Evolutionary conservation across 2,329 filamentous ascomycete species (phyloP).

Genomic region (Beauveria medogensis): DNA sequence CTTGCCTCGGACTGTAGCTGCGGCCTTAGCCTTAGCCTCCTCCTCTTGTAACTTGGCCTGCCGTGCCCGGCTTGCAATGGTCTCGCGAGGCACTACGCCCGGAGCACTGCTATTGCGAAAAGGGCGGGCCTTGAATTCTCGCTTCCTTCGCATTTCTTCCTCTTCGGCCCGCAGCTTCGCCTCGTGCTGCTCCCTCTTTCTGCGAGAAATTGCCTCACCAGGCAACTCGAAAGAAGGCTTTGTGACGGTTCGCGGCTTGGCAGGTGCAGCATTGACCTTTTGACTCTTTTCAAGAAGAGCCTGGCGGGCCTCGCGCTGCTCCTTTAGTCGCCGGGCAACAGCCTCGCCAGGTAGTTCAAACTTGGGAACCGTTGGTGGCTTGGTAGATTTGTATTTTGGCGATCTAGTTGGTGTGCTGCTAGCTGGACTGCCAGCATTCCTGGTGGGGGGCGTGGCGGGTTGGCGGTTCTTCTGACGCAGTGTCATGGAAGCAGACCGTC

Average conservation of each 20-base stretch:
- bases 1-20: slow-evolving; percentile 16
- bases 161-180: slow-evolving; percentile 47
- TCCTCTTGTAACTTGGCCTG: slow-evolving; percentile 33
- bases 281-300: slow-evolving; percentile 27
- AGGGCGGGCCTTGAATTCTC: slow-evolving; percentile 57
- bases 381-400: slow-evolving; percentile 39
- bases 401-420: slow-evolving; percentile 4
- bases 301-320: slow-evolving; percentile 49
- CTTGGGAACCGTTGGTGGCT: slow-evolving; percentile 43
- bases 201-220: slow-evolving; percentile 50
- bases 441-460: background rate
- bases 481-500: slow-evolving; percentile 34
- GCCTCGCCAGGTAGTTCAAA: slow-evolving; percentile 59
- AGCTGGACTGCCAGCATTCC: slow-evolving; percentile 4
- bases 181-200: slow-evolving; percentile 48
- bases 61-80: slow-evolving; percentile 48
- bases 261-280: slow-evolving; percentile 29
- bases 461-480: slow-evolving; percentile 22
- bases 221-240: slow-evolving; percentile 54
- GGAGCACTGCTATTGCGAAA: slow-evolving; percentile 37
- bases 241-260: slow-evolving; percentile 41
- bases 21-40: slow-evolving; percentile 16
- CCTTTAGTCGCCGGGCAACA: slow-evolving; percentile 47
- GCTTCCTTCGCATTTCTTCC: slow-evolving; percentile 50
- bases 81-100: slow-evolving; percentile 44